Conservation (phyloP, 176 grass and related monocot species). For the Raddia distichophylla region DNA sequence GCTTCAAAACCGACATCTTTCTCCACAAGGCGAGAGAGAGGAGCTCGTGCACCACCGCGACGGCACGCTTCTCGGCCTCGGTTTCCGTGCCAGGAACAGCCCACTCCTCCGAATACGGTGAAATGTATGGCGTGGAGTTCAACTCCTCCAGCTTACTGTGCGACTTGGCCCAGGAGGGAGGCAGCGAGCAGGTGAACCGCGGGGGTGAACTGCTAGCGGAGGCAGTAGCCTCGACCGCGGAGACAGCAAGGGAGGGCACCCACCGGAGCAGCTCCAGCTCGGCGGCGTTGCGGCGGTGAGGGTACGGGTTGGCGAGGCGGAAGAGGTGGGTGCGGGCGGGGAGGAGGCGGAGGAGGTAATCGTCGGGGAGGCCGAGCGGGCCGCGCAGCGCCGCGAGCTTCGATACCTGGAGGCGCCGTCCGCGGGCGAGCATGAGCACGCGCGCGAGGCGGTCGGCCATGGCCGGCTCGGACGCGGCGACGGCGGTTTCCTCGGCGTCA, state of each 20-base stretch:
- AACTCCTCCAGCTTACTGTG: slow-evolving; percentile 73
- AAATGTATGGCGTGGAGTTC: slow-evolving; percentile 79
- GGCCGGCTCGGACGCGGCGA: slow-evolving; percentile 57
- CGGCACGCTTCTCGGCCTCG: slow-evolving; percentile 61
- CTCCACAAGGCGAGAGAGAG: slow-evolving; percentile 78
- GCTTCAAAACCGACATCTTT: slow-evolving; percentile 84
- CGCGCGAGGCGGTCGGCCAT: slow-evolving; percentile 72
- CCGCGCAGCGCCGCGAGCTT: slow-evolving; percentile 78
- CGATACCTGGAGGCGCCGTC: slow-evolving; percentile 67
- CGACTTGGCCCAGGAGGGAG: slow-evolving; percentile 62
- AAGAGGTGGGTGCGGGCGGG: slow-evolving; percentile 74
- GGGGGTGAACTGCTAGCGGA: slow-evolving; percentile 13
- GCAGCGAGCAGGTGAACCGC: slow-evolving; percentile 68
- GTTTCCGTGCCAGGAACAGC: neutral
- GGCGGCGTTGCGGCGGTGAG: slow-evolving; percentile 57
- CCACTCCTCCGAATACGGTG: slow-evolving; percentile 63
- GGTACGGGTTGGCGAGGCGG: slow-evolving; percentile 68
- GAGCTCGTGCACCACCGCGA: slow-evolving; percentile 77
- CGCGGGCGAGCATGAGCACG: slow-evolving; percentile 74
- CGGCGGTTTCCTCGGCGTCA: slow-evolving; percentile 57
- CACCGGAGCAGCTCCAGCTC: slow-evolving; percentile 78
- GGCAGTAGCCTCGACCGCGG: slow-evolving; percentile 52
- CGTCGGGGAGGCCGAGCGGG: slow-evolving; percentile 77
- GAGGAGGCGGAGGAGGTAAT: slow-evolving; percentile 81
- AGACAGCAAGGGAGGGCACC: slow-evolving; percentile 63